Base-by-base conservation (phyloP, 371 early-diverging fungal genomes). In the Mucor plumbeus region DNA sequence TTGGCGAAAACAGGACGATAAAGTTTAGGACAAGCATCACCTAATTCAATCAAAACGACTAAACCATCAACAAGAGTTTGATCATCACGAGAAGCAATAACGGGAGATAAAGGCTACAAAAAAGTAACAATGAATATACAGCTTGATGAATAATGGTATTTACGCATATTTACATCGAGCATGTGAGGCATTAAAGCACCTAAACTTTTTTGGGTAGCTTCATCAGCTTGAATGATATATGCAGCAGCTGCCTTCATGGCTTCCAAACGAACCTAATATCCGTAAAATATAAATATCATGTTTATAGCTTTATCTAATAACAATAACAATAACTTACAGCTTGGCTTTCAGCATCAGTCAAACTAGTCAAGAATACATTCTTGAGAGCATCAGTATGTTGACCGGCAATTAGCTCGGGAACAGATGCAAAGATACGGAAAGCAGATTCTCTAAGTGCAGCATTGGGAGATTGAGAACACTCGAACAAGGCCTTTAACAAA, bases 221-320 rank as follows among this genome's bases (percentile, higher is more conserved):
- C 85, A 57, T 89, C 85, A 57, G 89, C 86, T 41, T 90, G 90
- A 65, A 90, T 59, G 72, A 97, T 85, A 75, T 92, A 95, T 54
- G 91, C 84, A 34, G 94, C 93, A 7, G 89, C 86, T 44, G 98
- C 95, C 75, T 95, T 89, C 74, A 95, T 84, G 31, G 95, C 92
- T 40, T 94, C 92, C 69, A 94, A 77, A 53, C 93, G 91, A 63
- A 97, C 97, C 79, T 89, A 67, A 43, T 72, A 41, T 9, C 6
- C n/a, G 14, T 26, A 31, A 50, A 58, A 58, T 53, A 40, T 19
- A 21, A 13, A 38, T 11, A 38, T 26, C 26, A 48, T 44, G n/a
- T 14, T 17, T 44, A n/a, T 26, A 44, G 11, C 44, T 11, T 17
- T 7, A 44, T 38, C 7, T 9, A 36, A 9, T 9, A 36, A 36